A percentile compares a stretch with the other conserved stretches of the same genome.
Conservation (phyloP, 345 rosid species). For the Rhizophora apiculata region DNA sequence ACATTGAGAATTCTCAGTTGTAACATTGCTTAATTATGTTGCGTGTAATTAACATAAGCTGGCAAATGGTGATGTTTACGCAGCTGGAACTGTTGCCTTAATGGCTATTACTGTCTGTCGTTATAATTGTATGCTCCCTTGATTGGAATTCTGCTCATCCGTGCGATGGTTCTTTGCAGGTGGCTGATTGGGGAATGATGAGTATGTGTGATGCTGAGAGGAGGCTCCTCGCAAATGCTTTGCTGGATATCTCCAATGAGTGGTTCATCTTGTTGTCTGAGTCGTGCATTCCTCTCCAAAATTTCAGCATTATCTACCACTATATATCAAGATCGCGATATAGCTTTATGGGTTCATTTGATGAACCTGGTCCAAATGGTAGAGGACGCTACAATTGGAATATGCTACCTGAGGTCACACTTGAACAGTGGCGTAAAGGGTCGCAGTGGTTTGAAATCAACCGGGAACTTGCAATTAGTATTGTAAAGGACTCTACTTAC, state of each 20-base stretch:
- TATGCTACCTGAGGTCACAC: constrained; percentile 68
- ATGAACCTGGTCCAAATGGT: constrained; percentile 72
- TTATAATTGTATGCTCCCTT: not conserved
- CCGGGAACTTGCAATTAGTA: constrained; percentile 57
- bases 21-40: too few relatives aligned
- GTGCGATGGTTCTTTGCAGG: constrained; percentile 32
- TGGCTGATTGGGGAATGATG: constrained; percentile 88
- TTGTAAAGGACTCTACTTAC: constrained; percentile 56
- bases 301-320: constrained; percentile 54
- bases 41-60: too few relatives aligned
- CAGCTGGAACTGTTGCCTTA: too few relatives aligned
- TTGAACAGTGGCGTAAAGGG: constrained; percentile 91
- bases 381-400: constrained; percentile 65
- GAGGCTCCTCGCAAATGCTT: constrained; percentile 84
- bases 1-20: too few relatives aligned
- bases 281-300: constrained; percentile 83
- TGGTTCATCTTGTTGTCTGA: constrained; percentile 90
- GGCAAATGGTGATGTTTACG: too few relatives aligned
- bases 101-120: not conserved
- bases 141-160: not conserved
- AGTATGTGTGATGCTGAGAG: constrained; percentile 98
- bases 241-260: constrained; percentile 82
- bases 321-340: constrained; percentile 59
- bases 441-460: constrained; percentile 92
- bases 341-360: constrained; percentile 82